A percentile compares a stretch with the other conserved stretches of the same genome.
These are phyloP conservation scores for Ceratocystis lukuohia DNA, from an alignment of 2,329 filamentous ascomycete species.

Conservation along the genomic window DNA sequence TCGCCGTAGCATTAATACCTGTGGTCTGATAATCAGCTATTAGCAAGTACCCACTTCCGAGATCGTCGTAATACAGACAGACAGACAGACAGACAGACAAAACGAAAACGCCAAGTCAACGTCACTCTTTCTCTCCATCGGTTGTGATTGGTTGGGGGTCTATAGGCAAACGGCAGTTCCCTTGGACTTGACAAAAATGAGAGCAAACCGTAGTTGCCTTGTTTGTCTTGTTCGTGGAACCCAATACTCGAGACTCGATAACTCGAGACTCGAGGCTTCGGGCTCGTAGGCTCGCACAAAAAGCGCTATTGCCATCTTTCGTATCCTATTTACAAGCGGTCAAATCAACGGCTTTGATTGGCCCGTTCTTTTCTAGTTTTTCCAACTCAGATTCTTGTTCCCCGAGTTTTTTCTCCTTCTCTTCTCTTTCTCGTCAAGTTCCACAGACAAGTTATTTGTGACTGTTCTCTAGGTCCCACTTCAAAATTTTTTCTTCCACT, in stretches of 20 bases:
- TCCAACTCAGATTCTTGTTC: background rate
- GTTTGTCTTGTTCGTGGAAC: background rate
- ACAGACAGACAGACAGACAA: too few relatives aligned
- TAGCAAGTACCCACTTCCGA: too few relatives aligned
- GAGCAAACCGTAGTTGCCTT: background rate
- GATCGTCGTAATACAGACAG: too few relatives aligned
- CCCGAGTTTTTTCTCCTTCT: background rate
- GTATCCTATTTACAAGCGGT: too few relatives aligned
- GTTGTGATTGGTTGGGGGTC: too few relatives aligned
- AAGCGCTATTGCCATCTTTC: background rate
- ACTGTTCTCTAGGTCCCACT: background rate
- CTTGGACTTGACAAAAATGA: background rate
- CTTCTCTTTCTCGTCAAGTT: background rate
- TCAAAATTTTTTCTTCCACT: background rate
- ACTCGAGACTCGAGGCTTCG: background rate
- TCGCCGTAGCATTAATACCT: background rate
- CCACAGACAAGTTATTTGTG: background rate
- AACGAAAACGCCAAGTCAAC: background rate
- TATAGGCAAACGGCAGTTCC: background rate
- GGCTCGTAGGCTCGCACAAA: background rate
- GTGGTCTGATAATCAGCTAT: background rate
- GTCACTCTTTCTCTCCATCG: background rate
- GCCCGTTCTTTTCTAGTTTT: background rate
- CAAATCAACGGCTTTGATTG: background rate
- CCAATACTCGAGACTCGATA: background rate